phyloP scores from a whole-genome alignment of 208 protist species.

The Crithidia thermophila region DNA sequence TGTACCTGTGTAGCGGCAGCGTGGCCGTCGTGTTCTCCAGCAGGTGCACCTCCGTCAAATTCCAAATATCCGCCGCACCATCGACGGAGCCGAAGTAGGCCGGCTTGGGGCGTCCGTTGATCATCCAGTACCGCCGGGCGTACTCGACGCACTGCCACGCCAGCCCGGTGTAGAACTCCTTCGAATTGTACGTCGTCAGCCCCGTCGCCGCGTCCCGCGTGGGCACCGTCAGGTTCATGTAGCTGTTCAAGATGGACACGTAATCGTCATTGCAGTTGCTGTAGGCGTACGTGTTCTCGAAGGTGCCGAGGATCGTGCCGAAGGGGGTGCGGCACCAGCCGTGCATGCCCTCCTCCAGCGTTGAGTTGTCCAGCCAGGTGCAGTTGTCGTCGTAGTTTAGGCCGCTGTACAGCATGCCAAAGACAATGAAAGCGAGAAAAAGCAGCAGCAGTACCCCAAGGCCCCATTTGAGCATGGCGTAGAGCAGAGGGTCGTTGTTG shows the following conservation, averaged over 20 bases:
- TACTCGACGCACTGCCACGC: constrained; percentile 91
- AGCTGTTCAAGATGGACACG: constrained; percentile 28
- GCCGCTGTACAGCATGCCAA: constrained; percentile 22
- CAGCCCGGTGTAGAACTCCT: constrained; percentile 41
- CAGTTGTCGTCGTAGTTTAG: constrained; percentile 16
- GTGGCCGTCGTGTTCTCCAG: constrained; percentile 35
- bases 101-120: constrained; percentile 41
- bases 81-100: constrained; percentile 63
- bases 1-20: constrained; percentile 50
- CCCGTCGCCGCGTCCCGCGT: not conserved
- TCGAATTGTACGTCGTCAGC: not conserved
- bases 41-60: constrained; percentile 26
- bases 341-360: not conserved
- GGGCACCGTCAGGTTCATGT: constrained; percentile 27
- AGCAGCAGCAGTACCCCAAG: constrained; percentile 17
- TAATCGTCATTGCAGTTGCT: constrained; percentile 72
- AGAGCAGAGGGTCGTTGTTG: constrained; percentile 28
- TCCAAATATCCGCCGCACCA: constrained; percentile 80
- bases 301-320: constrained; percentile 54
- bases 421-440: constrained; percentile 28
- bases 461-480: constrained; percentile 26
- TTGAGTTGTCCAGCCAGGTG: not conserved
- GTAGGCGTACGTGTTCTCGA: constrained; percentile 56
- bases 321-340: constrained; percentile 33
- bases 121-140: constrained; percentile 86